phyloP scores from a whole-genome alignment of 352 stramenopile genomes.

The Phytopythium helicoides region DNA sequence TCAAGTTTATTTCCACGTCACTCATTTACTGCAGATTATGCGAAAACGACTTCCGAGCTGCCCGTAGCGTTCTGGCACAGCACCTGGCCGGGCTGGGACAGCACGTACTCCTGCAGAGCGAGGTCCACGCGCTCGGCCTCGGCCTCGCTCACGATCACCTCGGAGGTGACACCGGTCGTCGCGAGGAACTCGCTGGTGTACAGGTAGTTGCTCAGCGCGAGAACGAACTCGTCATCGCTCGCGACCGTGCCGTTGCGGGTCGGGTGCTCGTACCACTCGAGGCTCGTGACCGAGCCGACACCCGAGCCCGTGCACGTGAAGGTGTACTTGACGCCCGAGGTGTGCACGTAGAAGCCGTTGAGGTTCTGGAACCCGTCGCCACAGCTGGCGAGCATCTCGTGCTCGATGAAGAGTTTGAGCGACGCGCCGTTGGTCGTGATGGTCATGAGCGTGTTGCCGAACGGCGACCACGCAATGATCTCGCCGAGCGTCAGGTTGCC shows the following conservation, averaged over 20 bases:
- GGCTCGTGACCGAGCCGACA: conserved; percentile 33
- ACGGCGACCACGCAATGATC: conserved; percentile 63
- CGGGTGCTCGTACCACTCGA: conserved; percentile 61
- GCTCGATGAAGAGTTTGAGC: conserved; percentile 54
- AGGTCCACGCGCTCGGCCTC: conserved; percentile 50
- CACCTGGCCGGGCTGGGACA: neutral
- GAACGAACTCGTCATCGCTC: conserved; percentile 55
- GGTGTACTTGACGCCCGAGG: conserved; percentile 61
- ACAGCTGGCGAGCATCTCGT: conserved; percentile 48
- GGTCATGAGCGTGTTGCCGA: conserved; percentile 65
- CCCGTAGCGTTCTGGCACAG: neutral
- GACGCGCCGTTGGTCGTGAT: conserved; percentile 52
- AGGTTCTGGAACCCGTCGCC: conserved; percentile 37
- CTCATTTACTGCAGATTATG: too few species aligned
- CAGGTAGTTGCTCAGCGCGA: conserved; percentile 55
- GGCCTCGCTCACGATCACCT: conserved; percentile 34
- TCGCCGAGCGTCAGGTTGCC: conserved; percentile 49
- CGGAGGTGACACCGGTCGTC: conserved; percentile 27
- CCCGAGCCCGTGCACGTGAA: conserved; percentile 51
- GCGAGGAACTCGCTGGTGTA: conserved; percentile 51
- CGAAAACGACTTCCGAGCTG: too few species aligned
- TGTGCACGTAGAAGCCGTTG: conserved; percentile 72
- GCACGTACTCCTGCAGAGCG: conserved; percentile 43
- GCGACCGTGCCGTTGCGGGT: conserved; percentile 40
- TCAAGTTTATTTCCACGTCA: too few species aligned